These are phyloP conservation scores for Chaetoceros muelleri DNA, from an alignment of 108 stramenopile genomes.

Conservation along the genomic window DNA sequence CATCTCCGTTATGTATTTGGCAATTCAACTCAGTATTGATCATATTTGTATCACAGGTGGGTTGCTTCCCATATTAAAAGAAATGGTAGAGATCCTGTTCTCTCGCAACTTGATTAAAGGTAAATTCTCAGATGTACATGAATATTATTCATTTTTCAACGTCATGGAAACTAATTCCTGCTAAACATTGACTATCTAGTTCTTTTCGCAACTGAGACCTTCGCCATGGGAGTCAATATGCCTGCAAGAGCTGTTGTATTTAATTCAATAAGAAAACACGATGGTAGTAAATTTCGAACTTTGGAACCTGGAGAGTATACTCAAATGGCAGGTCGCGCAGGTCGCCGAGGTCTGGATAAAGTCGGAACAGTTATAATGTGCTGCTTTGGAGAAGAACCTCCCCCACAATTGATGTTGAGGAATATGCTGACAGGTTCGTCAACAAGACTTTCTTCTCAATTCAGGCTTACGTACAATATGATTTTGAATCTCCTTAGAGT, in stretches of 20 bases:
- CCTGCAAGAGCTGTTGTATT: conserved; percentile 95
- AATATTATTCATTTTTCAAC: background rate
- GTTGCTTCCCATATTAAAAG: conserved; percentile 93
- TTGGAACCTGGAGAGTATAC: conserved; percentile 76
- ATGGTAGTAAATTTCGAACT: conserved; percentile 84
- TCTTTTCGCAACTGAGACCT: conserved; percentile 97
- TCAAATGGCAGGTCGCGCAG: conserved; percentile 98
- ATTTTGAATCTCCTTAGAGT: conserved; percentile 92
- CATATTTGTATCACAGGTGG: conserved; percentile 45
- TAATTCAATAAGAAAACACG: conserved; percentile 91
- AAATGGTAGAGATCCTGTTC: conserved; percentile 92
- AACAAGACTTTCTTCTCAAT: conserved; percentile 82
- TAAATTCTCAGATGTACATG: background rate
- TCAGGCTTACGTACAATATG: conserved; percentile 95
- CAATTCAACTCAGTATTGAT: too few relatives aligned
- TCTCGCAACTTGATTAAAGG: conserved; percentile 80
- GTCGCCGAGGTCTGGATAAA: conserved; percentile 91
- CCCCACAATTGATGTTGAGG: conserved; percentile 44
- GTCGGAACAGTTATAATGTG: conserved; percentile 73
- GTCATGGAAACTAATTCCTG: background rate
- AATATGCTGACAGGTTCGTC: conserved; percentile 92
- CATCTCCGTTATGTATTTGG: background rate
- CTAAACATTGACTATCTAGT: conserved; percentile 37
- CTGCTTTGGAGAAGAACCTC: conserved; percentile 67
- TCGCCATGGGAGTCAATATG: conserved; percentile 99